A percentile compares a stretch with the other conserved stretches of the same genome.
phyloP scores from a whole-genome alignment of 768 basidiomycete genomes.

The Hortiboletus flavorubellus region DNA sequence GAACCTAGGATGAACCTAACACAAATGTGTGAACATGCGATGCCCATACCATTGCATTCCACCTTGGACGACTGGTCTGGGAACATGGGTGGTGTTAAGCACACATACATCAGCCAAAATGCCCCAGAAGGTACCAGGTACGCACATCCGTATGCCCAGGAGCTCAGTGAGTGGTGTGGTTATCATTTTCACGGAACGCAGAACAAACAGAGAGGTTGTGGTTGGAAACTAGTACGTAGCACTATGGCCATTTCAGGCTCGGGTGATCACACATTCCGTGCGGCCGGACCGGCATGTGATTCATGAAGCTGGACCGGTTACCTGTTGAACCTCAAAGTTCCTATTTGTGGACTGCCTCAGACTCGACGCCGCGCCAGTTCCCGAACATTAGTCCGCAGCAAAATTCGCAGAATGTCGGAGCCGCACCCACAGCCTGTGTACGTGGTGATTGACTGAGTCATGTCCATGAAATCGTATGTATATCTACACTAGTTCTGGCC shows the following conservation, averaged over 20 bases:
- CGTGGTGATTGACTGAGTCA: not conserved
- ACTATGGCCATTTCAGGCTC: too few species aligned
- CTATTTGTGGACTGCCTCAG: too few species aligned
- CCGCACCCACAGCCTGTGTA: too few species aligned
- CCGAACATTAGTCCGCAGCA: not conserved
- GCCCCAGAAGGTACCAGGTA: constrained; percentile 25
- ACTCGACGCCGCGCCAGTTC: not conserved
- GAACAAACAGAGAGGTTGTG: not conserved
- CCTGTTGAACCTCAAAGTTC: too few species aligned
- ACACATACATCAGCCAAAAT: not conserved
- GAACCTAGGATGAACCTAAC: not conserved
- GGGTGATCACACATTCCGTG: too few species aligned
- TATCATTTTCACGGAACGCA: constrained; percentile 32
- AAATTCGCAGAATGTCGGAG: not conserved
- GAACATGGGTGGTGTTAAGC: not conserved
- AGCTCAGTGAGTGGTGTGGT: constrained; percentile 60
- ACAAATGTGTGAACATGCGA: not conserved
- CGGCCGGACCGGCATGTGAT: too few species aligned
- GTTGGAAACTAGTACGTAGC: not conserved
- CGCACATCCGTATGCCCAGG: constrained; percentile 64
- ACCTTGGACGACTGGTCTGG: constrained; percentile 78
- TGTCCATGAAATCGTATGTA: too few species aligned
- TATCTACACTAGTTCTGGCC: not conserved
- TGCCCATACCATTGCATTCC: constrained; percentile 81
- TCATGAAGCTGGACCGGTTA: too few species aligned